A percentile compares a stretch with the other conserved stretches of the same genome.
Conservation (phyloP, 2,329 filamentous ascomycete genomes). For the Capronia coronata region DNA sequence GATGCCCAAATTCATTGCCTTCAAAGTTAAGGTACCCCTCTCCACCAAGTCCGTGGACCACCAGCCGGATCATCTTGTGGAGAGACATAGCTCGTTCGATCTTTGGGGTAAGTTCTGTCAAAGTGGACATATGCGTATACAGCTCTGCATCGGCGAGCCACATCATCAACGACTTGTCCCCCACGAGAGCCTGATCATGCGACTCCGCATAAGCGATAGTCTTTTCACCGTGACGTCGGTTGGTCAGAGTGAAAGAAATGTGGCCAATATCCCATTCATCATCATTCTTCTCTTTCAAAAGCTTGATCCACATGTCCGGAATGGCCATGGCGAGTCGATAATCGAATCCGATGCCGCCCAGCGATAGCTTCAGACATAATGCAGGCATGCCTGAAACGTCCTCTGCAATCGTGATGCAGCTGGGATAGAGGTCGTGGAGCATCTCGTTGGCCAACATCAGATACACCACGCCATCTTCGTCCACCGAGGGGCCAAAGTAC, state of each 20-base stretch:
- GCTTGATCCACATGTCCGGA: constrained; percentile 98
- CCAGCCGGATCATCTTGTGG: constrained; percentile 94
- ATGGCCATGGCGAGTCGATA: constrained; percentile 97
- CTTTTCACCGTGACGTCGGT: constrained; percentile 91
- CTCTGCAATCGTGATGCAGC: constrained; percentile 85
- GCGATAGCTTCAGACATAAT: constrained; percentile 74
- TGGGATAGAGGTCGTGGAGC: constrained; percentile 82
- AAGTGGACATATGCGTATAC: constrained; percentile 92
- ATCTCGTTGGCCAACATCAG: constrained; percentile 95
- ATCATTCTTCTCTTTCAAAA: constrained; percentile 87
- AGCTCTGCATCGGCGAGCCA: constrained; percentile 95
- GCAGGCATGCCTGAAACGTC: constrained; percentile 98
- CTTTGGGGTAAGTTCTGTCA: constrained; percentile 75
- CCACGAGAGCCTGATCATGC: constrained; percentile 94
- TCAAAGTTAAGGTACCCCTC: constrained; percentile 98
- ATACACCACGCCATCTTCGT: constrained; percentile 90
- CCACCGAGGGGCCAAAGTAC: constrained; percentile 84
- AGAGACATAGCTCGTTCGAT: constrained; percentile 87
- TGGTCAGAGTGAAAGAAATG: constrained; percentile 81
- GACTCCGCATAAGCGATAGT: constrained; percentile 97
- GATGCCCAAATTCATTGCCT: constrained; percentile 97
- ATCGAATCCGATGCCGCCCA: constrained; percentile 93
- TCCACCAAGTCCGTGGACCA: constrained; percentile 85
- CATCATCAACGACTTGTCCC: constrained; percentile 96
- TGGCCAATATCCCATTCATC: constrained; percentile 83